These are phyloP conservation scores for Irpex rosettiformis DNA, from an alignment of 1,284 basidiomycete genomes.

Conservation along the genomic window DNA sequence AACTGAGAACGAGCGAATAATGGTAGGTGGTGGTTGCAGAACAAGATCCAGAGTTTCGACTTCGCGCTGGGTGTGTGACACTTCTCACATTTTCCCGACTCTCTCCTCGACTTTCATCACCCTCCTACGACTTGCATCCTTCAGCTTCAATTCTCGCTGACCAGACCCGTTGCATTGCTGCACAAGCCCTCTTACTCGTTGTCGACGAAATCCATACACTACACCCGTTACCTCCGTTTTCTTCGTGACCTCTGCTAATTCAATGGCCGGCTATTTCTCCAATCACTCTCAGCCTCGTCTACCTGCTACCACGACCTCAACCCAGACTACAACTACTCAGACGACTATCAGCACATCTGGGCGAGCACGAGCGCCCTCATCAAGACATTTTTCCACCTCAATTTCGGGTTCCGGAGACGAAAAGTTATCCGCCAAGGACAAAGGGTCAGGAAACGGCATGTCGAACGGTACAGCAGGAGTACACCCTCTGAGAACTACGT, in stretches of 20 bases:
- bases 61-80: background rate
- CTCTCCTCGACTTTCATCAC: background rate
- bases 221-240: background rate
- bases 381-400: conserved; percentile 75
- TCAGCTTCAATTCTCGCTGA: background rate
- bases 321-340: conserved; percentile 19
- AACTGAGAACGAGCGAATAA: conserved; percentile 9
- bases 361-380: conserved; percentile 48
- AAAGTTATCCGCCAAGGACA: conserved; percentile 42
- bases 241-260: conserved; percentile 3
- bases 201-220: background rate
- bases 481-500: conserved; percentile 81
- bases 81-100: background rate
- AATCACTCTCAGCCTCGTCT: conserved; percentile 77
- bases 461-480: conserved; percentile 37
- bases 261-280: conserved; percentile 65
- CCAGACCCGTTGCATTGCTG: background rate
- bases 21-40: conserved; percentile 12
- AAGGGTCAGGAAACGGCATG: conserved; percentile 34
- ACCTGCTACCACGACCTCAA: conserved; percentile 38
- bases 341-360: conserved; percentile 23
- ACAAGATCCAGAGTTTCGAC: background rate
- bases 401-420: conserved; percentile 42
- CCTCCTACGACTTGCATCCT: background rate
- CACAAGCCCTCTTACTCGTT: background rate